Base-by-base conservation (phyloP, 2,329 filamentous ascomycete species). In the Clarireedia hainanense region DNA sequence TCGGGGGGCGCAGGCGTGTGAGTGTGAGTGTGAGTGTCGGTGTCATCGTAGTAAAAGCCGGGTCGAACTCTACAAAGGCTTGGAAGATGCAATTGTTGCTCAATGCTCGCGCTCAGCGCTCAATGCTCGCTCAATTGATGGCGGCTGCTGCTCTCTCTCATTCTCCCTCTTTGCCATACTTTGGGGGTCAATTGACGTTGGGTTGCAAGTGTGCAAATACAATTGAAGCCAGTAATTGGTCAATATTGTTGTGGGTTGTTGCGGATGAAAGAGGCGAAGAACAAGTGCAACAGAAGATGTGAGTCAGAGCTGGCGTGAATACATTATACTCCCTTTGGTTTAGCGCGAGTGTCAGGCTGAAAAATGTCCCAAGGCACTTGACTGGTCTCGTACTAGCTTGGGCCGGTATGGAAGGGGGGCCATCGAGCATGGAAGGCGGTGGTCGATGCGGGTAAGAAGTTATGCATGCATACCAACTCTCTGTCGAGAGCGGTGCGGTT, bases 191-290 rank as follows among this genome's bases (percentile, higher is more conserved):
- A 43, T 43, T 34, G 23, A 39, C 17, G 49, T 43, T 53, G 51
- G 42, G 51, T 53, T 47, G 40, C 17, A n/a, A 20, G 17, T n/a
- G 47, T 47, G 40, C 17, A n/a, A 20, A 42, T n/a, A 42, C 36
- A 23, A 53, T 53, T 53, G 51, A 36, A 30, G 30, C 30, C 26
- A 47, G 27, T 53, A 45, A 45, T 53, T 53, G 51, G 51, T 48
- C 51, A 48, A 40, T 47, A 30, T 26, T 12, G 50, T 43, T 52
- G 30, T 37, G 47, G 47, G 47, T 48, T 37, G 40, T 53, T 42
- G 39, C 43, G 43, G 34, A 53, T 53, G 51, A 53, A 30, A 48
- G 43, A 40, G 51, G 51, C 42, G 23, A 53, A 30, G 34, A 26
- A 23, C 30, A 34, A 15, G 42, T 47, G 43, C 26, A 53, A 40